Percentiles rank a stretch among this genome's conserved stretches.
Evolutionary conservation across 768 basidiomycete genomes (phyloP).

Genomic region (Fibroporia radiculosa): DNA sequence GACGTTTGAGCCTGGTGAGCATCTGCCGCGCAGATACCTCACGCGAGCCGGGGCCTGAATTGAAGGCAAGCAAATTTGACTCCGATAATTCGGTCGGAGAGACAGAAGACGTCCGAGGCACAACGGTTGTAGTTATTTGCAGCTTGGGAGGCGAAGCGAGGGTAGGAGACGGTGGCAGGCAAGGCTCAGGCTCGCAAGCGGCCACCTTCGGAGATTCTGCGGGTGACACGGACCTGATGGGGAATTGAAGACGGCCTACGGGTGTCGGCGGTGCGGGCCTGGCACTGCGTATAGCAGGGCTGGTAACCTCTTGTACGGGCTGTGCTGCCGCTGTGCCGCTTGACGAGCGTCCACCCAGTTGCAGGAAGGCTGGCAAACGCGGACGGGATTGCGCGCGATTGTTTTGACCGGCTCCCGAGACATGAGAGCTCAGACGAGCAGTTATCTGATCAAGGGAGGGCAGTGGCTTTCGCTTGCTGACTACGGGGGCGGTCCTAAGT

Average conservation of each 20-base stretch:
- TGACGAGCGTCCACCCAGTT: constrained; percentile 3
- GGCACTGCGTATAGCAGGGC: constrained; percentile 6
- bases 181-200: constrained; percentile 22
- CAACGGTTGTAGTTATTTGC: constrained; percentile 40
- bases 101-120: constrained; percentile 35
- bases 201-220: constrained; percentile 13
- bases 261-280: constrained; percentile 13
- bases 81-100: constrained; percentile 45
- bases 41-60: constrained; percentile 30
- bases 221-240: constrained; percentile 12
- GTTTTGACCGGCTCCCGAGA: constrained; percentile 18
- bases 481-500: constrained; percentile 11
- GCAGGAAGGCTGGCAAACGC: constrained; percentile 30
- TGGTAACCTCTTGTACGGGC: background rate
- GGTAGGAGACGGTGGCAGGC: constrained; percentile 21
- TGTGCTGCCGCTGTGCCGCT: constrained; percentile 2
- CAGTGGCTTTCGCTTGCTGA: constrained; percentile 22
- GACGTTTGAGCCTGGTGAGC: constrained; percentile 55
- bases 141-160: constrained; percentile 33
- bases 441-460: constrained; percentile 77
- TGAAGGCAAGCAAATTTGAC: constrained; percentile 42
- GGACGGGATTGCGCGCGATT: constrained; percentile 14
- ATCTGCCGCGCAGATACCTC: constrained; percentile 54
- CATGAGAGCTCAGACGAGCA: constrained; percentile 43
- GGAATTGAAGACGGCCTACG: constrained; percentile 23